Percentiles rank a stretch among this genome's conserved stretches.
Evolutionary conservation across 1,284 basidiomycete genomes (phyloP).

Genomic region (Sporisorium graminicola): DNA sequence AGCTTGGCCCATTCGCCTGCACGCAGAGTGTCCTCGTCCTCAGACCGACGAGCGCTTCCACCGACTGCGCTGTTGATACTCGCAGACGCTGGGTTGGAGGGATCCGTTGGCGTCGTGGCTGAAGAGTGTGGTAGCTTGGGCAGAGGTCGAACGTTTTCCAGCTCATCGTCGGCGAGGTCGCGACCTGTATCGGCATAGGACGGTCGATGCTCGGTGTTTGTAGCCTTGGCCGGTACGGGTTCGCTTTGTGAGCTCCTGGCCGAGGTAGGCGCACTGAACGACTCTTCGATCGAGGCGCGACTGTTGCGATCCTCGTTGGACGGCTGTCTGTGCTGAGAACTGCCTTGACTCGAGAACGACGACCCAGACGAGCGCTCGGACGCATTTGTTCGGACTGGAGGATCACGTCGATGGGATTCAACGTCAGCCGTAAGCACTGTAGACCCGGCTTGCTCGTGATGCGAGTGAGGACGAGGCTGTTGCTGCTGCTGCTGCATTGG

Average conservation of each 20-base stretch:
- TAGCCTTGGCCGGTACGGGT: constrained; percentile 22
- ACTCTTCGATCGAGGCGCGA: constrained; percentile 47
- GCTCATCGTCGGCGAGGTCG: constrained; percentile 54
- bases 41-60: constrained; percentile 26
- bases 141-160: constrained; percentile 55
- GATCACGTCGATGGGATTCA: constrained; percentile 32
- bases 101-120: constrained; percentile 30
- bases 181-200: constrained; percentile 31
- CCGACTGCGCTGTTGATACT: constrained; percentile 1
- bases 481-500: constrained; percentile 16
- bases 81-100: constrained; percentile 4
- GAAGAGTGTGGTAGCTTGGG: constrained; percentile 44
- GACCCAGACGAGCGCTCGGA: constrained; percentile 62
- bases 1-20: constrained; percentile 54
- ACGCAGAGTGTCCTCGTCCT: constrained; percentile 58
- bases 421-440: not conserved
- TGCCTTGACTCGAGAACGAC: constrained; percentile 52
- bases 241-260: constrained; percentile 62
- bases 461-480: not conserved
- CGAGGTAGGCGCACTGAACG: constrained; percentile 60
- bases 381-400: constrained; percentile 28
- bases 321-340: constrained; percentile 26
- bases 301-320: constrained; percentile 38
- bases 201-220: constrained; percentile 18
- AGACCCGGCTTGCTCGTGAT: constrained; percentile 5